Conservation (phyloP, 2,329 filamentous ascomycete species). For the Graphilbum ipis-grandicollis region DNA sequence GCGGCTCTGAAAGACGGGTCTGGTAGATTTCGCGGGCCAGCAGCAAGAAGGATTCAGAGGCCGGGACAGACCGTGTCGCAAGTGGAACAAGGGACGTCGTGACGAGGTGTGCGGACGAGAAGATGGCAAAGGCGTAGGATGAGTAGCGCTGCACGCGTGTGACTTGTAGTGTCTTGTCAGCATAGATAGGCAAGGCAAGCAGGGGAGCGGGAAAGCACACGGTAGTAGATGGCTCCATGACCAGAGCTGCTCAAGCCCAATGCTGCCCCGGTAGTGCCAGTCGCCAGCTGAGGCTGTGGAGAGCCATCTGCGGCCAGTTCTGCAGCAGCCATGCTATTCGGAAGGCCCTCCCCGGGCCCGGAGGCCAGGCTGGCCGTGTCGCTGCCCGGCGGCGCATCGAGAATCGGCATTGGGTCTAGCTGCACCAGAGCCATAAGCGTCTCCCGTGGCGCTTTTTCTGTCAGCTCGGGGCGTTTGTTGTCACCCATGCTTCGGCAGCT, state of each 20-base stretch:
- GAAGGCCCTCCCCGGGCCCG: not conserved
- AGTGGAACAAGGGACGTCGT: slow-evolving; percentile 74
- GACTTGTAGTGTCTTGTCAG: slow-evolving; percentile 36
- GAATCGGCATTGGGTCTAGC: slow-evolving; percentile 66
- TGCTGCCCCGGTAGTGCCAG: slow-evolving; percentile 10
- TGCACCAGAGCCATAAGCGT: slow-evolving; percentile 53
- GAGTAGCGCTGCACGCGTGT: slow-evolving; percentile 49
- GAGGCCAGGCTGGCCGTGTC: not conserved
- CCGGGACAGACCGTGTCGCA: slow-evolving; percentile 50
- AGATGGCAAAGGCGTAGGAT: slow-evolving; percentile 31
- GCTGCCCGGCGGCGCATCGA: slow-evolving; percentile 16
- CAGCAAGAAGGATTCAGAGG: slow-evolving; percentile 72
- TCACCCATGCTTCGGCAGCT: not conserved
- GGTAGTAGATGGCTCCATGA: slow-evolving; percentile 59
- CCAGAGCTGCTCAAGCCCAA: slow-evolving; percentile 43
- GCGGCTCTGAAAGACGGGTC: slow-evolving; percentile 59
- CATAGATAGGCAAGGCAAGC: not conserved
- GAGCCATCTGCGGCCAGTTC: no score
- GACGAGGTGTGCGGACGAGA: slow-evolving; percentile 57
- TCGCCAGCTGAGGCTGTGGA: not conserved
- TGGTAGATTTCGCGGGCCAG: slow-evolving; percentile 89
- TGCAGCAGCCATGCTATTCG: not conserved
- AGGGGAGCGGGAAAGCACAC: slow-evolving; percentile 26
- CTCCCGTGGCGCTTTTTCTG: slow-evolving; percentile 27
- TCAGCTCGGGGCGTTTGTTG: slow-evolving; percentile 12